Evolutionary conservation across 2,329 filamentous ascomycete genomes (phyloP), one percentile per base, ranked within the genome.

Genomic region (Tothia fuscella): DNA sequence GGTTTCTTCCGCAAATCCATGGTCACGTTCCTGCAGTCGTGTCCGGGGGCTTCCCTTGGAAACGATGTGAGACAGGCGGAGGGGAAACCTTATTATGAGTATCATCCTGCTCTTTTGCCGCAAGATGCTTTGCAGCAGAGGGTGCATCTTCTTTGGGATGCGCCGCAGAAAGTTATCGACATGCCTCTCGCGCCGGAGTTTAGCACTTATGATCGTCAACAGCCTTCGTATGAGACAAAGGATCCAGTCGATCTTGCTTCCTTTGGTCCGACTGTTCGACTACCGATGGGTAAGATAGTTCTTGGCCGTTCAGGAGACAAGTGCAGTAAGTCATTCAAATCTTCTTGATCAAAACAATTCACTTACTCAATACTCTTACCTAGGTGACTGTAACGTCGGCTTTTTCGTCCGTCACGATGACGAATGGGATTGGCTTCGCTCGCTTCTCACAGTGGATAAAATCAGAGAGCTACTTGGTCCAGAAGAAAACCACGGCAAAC

Each of bases 281-380:
- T 55, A 2, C 61, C 62, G 1, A 45, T 66, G 3, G 64, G 64
- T 30, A 59, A 46, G 25, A 52, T 58, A 6, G 56, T 58, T n/a
- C 50, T 54, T 13, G 56, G 53, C 3, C 53, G 56, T 16, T 57
- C 53, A 3, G 50, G 49, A 12, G 51, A 54, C 45, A 54, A 54
- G 35, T 49, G 46, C 7, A 47, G 41, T n/a, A n/a, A n/a, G n/a
- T n/a, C n/a, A n/a, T n/a, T n/a, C n/a, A n/a, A n/a, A n/a, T n/a
- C n/a, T n/a, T n/a, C n/a, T n/a, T n/a, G n/a, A n/a, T n/a, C n/a
- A n/a, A n/a, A n/a, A n/a, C n/a, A n/a, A n/a, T n/a, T n/a, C n/a
- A n/a, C n/a, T n/a, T n/a, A n/a, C n/a, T n/a, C n/a, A n/a, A n/a
- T n/a, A n/a, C n/a, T n/a, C n/a, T n/a, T n/a, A n/a, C n/a, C n/a